Base-by-base conservation (phyloP, 495 filamentous ascomycete species). In the Hypomontagnella submonticulosa region DNA sequence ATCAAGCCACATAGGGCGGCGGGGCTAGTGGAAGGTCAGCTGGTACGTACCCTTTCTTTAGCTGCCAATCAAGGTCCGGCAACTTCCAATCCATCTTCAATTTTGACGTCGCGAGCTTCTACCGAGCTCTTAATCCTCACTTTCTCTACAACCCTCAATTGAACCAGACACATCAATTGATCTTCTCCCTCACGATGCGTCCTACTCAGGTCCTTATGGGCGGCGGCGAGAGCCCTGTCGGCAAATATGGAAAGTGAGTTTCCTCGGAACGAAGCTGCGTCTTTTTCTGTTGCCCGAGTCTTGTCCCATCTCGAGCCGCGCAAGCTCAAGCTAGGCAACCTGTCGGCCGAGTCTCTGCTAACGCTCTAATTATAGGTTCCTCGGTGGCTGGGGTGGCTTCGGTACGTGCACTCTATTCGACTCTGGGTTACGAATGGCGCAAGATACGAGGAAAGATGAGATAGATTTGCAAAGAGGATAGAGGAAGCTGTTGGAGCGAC, bases 381-480 rank as follows among this genome's bases (percentile, higher is more conserved):
- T 96, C 44, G 95, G 94, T 72, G 75, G 73, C 74, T 98, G 93
- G 94, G 94, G 94, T 70, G 81, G 81, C 72, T 78, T 97, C 59
- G 94, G 92, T 95, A 87, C 80, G 87, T 87, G 61, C 54, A 61
- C 34, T n/a, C 32, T 44, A 49, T 46, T 58, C 48, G 33, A 44
- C 2, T 46, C 46, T 9, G 19, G 15, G 5, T 33, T 43, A 18
- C 18, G 34, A 42, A 20, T 12, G 10, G 34, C 16, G 12, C 30
- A 15, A 42, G 11, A 11, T 13, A 20, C 32, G 27, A 53, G 32
- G 48, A 44, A 13, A 48, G 37, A 40, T 16, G 42, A n/a, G n/a
- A 13, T 27, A 20, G 5, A 23, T 43, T 9, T 16, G n/a, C 6
- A 46, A 34, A 33, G 3, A 44, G 18, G 30, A 44, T 12, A 11